Conservation (phyloP, 352 stramenopile species). For the Phytophthora aleatoria region DNA sequence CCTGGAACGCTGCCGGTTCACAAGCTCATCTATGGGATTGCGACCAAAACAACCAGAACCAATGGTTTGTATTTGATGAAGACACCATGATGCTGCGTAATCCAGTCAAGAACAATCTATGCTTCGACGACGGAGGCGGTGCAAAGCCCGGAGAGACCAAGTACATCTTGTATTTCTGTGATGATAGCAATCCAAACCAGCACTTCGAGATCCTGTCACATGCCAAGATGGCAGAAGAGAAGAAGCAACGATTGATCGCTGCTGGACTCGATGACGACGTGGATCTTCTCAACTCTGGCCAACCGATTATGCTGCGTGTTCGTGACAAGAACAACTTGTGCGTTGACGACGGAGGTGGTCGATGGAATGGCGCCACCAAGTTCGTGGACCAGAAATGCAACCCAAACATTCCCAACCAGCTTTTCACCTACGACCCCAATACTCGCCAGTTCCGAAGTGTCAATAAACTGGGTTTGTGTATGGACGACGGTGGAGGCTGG, state of each 20-base stretch:
- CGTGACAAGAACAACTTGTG: constrained; percentile 35
- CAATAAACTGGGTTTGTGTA: constrained; percentile 16
- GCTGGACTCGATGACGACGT: constrained; percentile 13
- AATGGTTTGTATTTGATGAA: constrained; percentile 32
- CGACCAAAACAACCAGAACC: constrained; percentile 29
- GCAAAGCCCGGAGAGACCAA: constrained; percentile 12
- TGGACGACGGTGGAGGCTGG: constrained; percentile 29
- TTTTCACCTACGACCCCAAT: constrained; percentile 22
- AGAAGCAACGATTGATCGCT: constrained; percentile 14
- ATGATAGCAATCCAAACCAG: constrained; percentile 30
- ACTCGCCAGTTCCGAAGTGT: constrained; percentile 17
- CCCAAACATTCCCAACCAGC: constrained; percentile 20
- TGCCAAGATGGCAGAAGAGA: constrained; percentile 16
- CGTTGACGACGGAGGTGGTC: constrained; percentile 39
- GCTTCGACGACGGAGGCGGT: constrained; percentile 34
- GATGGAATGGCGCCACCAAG: constrained; percentile 21
- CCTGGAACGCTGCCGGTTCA: constrained; percentile 8
- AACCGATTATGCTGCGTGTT: constrained; percentile 30
- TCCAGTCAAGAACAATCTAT: constrained; percentile 31
- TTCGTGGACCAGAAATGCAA: constrained; percentile 29
- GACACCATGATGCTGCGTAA: constrained; percentile 35
- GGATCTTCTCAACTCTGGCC: constrained; percentile 17
- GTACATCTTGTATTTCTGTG: constrained; percentile 29
- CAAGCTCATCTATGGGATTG: constrained; percentile 26
- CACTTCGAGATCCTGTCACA: constrained; percentile 31